Conservation (phyloP, 352 stramenopile genomes). For the Phytophthora pluvialis region DNA sequence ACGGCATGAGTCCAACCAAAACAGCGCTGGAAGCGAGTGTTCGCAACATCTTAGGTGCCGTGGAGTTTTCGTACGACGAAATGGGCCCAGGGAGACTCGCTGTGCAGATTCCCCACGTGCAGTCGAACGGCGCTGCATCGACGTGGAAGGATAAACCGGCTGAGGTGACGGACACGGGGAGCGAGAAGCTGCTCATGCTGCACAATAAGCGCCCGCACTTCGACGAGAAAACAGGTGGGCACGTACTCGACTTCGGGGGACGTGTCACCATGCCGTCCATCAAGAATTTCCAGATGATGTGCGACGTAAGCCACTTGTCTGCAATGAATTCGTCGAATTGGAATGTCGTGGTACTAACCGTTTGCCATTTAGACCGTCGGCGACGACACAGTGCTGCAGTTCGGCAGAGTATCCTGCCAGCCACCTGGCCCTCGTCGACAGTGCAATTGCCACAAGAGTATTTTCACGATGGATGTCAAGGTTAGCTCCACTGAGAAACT, state of each 20-base stretch:
- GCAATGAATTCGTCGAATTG: slow-evolving; percentile 48
- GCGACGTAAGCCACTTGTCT: slow-evolving; percentile 40
- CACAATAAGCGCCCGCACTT: slow-evolving; percentile 91
- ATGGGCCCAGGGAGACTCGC: slow-evolving; percentile 63
- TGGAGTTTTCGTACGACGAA: slow-evolving; percentile 78
- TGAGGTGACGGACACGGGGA: slow-evolving; percentile 5
- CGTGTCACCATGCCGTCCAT: slow-evolving; percentile 73
- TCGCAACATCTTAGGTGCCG: slow-evolving; percentile 47
- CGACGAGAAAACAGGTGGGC: slow-evolving; percentile 52
- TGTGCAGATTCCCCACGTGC: slow-evolving; percentile 49
- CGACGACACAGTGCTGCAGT: slow-evolving; percentile 60
- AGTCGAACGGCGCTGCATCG: slow-evolving; percentile 26
- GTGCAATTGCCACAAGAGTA: slow-evolving; percentile 82
- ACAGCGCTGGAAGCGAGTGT: slow-evolving; percentile 53
- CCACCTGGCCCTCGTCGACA: slow-evolving; percentile 50
- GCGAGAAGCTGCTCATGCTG: slow-evolving; percentile 53
- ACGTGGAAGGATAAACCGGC: slow-evolving; percentile 41
- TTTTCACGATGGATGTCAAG: slow-evolving; percentile 95
- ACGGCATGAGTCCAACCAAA: slow-evolving; percentile 56
- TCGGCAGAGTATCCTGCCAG: slow-evolving; percentile 68
- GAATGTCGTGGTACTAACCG: not conserved
- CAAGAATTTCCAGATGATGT: slow-evolving; percentile 80
- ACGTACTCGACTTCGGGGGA: slow-evolving; percentile 72
- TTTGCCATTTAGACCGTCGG: slow-evolving; percentile 32
- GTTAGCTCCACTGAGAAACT: slow-evolving; percentile 26